Evolutionary conservation across 768 basidiomycete genomes (phyloP), one percentile per base, ranked within the genome.

Genomic region (Inosperma sp.): DNA sequence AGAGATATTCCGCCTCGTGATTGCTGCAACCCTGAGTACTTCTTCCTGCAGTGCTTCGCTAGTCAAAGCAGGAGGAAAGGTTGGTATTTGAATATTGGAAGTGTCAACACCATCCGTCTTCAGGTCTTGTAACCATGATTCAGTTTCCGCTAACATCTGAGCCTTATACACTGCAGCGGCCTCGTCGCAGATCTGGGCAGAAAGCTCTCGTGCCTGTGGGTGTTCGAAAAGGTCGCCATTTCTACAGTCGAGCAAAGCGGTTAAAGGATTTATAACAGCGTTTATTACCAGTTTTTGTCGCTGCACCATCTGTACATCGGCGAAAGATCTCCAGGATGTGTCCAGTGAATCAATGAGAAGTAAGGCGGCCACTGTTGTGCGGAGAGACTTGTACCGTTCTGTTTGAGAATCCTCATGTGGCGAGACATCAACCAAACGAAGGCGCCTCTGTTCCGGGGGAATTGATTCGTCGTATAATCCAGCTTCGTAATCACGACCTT

Each of bases 211-310:
- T 2, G 82, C 75, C 10, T 70, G 66, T 1, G 59, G 44, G 7
- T 77, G 67, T 5, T 64, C 64, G 61, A 88, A 76, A 16, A 95
- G 65, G 1, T 82, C 81, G 14, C 91, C 92, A 63, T 95, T 95
- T 44, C 79, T 75, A 60, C 92, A 87, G 25, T 81, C 81, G 54
- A 92, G 69, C 19, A 97, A 63, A 7, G 90, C 87, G 0, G 93
- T 89, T 49, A 97, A 75, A 2, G 95, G 84, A 61, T 96, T 93
- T 65, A 97, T 80, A 57, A 83, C 76, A 10, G 83, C 72, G 63
- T 95, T 91, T 52, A 88, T 79, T 25, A 84, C 89, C 36, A 96
- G 70, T 69, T 93, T 93, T 54, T 81, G 82, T 31, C 86, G 83
- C 69, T 93, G 79, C 19, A 75, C 71, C 25, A 82, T 69, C 55